Evolutionary conservation across 2,329 filamentous ascomycete species (phyloP).

Genomic region (Colletotrichum horii): DNA sequence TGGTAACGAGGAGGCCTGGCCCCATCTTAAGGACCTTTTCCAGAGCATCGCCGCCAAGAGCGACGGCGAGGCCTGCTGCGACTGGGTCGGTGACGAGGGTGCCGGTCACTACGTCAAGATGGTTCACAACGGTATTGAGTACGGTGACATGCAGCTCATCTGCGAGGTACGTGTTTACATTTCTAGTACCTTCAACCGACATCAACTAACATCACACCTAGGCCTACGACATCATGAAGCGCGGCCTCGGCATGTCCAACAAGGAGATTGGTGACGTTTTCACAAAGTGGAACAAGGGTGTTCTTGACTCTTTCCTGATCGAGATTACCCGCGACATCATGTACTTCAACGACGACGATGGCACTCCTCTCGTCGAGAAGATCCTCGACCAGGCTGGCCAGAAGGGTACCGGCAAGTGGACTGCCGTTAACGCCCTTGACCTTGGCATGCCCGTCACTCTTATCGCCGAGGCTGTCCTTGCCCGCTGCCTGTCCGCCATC

Average conservation of each 20-base stretch:
- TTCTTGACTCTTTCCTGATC: slow-evolving; percentile 98
- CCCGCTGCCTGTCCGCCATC: slow-evolving; percentile 90
- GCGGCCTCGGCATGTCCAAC: slow-evolving; percentile 83
- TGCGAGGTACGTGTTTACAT: slow-evolving; percentile 74
- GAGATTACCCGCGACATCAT: slow-evolving; percentile 99
- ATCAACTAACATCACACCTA: slow-evolving; percentile 42
- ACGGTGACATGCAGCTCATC: slow-evolving; percentile 99
- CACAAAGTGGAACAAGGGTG: slow-evolving; percentile 97
- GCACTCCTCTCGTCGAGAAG: slow-evolving; percentile 92
- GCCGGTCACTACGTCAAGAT: slow-evolving; percentile 99
- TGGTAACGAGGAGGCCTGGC: slow-evolving; percentile 98
- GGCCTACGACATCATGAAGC: slow-evolving; percentile 99
- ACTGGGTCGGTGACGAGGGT: slow-evolving; percentile 99
- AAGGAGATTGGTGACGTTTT: slow-evolving; percentile 98
- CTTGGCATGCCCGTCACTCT: slow-evolving; percentile 98
- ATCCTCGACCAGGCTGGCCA: slow-evolving; percentile 98
- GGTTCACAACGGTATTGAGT: slow-evolving; percentile 99
- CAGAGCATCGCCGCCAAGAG: slow-evolving; percentile 98
- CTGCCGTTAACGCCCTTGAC: slow-evolving; percentile 97
- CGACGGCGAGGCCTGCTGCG: slow-evolving; percentile 96
- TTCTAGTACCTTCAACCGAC: not conserved
- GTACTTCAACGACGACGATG: slow-evolving; percentile 97
- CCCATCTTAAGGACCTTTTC: slow-evolving; percentile 98
- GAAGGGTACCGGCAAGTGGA: slow-evolving; percentile 99
- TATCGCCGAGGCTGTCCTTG: slow-evolving; percentile 96